Evolutionary conservation across 2,329 filamentous ascomycete genomes (phyloP), one percentile per base, ranked within the genome.

Genomic region (Botrytis paeoniae): DNA sequence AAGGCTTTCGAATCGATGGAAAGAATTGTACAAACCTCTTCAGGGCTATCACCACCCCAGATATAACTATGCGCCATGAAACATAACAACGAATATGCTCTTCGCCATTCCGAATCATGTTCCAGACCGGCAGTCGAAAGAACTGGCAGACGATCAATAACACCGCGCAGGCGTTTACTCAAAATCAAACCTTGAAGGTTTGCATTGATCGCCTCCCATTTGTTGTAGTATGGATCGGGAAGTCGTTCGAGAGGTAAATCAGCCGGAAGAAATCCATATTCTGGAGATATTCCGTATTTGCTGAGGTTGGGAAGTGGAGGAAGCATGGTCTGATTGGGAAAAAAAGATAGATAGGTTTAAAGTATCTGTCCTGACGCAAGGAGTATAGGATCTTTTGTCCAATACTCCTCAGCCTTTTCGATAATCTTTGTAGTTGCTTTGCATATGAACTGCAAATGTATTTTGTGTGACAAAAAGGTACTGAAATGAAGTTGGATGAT

Each of bases 1-100:
- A 8, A 57, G 18, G 25, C 48, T 39, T n/a, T 10, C 25, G 7
- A 32, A 7, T 7, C 6, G 32, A 29, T 8, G 25, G 73, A 60
- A 37, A 37, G n/a, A 62, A 57, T n/a, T 64, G 8, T 18, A 77
- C 81, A 71, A 76, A 90, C 89, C 83, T 97, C 94, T 77, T 88
- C 87, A 63, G 96, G 95, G 78, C 86, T 88, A 79, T 97, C 92
- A 82, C 94, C 95, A 80, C 94, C 93, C 96, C 96, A 99, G 80
- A 99, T 93, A 84, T 98, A 99, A 77, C 91, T 93, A 84, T 99
- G 95, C 51, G 94, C 89, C 83, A 98, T 94, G 83, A 98, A 98
- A 74, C 90, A 92, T 73, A 99, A 87, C 71, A 98, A 87, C 74
- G 92, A 92, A 84, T 98, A 98, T 75, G 96, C 96, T 79, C 96